Percentiles rank a stretch among this genome's conserved stretches.
Evolutionary conservation across 768 basidiomycete species (phyloP).

Genomic region (Kondoa malvinella): DNA sequence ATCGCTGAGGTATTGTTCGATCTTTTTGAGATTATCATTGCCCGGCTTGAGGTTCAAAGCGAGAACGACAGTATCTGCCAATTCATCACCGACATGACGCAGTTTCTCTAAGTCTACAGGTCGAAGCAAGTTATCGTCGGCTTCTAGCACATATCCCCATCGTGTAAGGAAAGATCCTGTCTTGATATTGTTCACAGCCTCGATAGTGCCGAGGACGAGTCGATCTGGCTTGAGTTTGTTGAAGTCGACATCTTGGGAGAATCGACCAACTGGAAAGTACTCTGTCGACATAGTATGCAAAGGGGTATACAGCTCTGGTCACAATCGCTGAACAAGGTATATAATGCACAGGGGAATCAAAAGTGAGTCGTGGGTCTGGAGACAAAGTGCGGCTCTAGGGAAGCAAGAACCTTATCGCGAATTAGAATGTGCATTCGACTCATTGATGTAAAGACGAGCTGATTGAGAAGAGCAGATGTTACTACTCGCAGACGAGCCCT

Average conservation of each 20-base stretch:
- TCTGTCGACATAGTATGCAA: not conserved
- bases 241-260: not conserved
- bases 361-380: too few relatives aligned
- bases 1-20: conserved; percentile 23
- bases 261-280: not conserved
- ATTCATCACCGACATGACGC: conserved; percentile 23
- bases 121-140: not conserved
- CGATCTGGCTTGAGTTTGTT: not conserved
- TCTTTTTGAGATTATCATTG: conserved; percentile 24
- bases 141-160: not conserved
- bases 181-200: not conserved
- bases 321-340: too few relatives aligned
- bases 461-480: too few relatives aligned
- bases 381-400: too few relatives aligned
- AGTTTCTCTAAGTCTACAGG: conserved; percentile 10
- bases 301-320: too few relatives aligned
- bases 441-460: too few relatives aligned
- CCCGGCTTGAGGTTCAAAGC: conserved; percentile 25
- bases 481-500: too few relatives aligned
- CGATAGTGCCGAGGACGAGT: not conserved
- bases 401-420: too few relatives aligned
- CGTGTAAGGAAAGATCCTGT: not conserved
- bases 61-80: conserved; percentile 27
- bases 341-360: too few relatives aligned
- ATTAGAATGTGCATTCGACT: too few relatives aligned